A percentile compares a stretch with the other conserved stretches of the same genome.
These are phyloP conservation scores for Rhodotorula graminis DNA, from an alignment of 768 basidiomycete genomes.

Conservation along the genomic window DNA sequence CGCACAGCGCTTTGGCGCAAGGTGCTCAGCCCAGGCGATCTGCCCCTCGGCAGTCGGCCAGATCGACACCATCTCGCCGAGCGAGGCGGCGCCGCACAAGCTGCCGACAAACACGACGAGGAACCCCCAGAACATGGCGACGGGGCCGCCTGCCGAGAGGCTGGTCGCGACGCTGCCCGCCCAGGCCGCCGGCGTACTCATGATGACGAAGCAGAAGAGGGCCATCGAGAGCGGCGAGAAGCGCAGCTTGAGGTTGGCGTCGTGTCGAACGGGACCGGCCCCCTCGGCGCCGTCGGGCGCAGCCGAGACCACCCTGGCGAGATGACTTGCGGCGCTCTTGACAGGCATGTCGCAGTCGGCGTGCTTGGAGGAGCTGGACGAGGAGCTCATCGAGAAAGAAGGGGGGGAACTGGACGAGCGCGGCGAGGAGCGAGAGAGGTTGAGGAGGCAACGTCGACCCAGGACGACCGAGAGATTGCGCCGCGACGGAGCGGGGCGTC, in stretches of 20 bases:
- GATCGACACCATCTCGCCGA: slow-evolving; percentile 3
- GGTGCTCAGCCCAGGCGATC: background rate
- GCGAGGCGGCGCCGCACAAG: slow-evolving; percentile 1
- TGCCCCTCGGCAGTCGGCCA: slow-evolving; percentile 4
- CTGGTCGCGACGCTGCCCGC: background rate
- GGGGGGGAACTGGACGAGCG: no score
- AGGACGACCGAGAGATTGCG: no score
- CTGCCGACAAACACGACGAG: background rate
- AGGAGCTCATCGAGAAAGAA: no score
- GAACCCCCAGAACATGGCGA: slow-evolving; percentile 7
- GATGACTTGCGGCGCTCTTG: no score
- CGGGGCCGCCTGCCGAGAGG: background rate
- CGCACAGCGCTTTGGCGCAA: background rate
- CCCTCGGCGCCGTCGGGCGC: no score
- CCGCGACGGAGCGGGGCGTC: no score
- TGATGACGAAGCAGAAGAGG: background rate
- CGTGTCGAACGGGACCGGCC: background rate
- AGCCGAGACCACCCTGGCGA: no score
- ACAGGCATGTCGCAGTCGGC: no score
- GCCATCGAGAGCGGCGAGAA: background rate
- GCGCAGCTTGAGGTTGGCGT: background rate
- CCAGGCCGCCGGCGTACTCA: background rate
- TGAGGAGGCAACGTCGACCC: no score
- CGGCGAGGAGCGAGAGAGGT: no score
- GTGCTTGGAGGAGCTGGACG: no score